Evolutionary conservation across 495 filamentous ascomycete species (phyloP).

Genomic region (Diplogelasinospora grovesii): DNA sequence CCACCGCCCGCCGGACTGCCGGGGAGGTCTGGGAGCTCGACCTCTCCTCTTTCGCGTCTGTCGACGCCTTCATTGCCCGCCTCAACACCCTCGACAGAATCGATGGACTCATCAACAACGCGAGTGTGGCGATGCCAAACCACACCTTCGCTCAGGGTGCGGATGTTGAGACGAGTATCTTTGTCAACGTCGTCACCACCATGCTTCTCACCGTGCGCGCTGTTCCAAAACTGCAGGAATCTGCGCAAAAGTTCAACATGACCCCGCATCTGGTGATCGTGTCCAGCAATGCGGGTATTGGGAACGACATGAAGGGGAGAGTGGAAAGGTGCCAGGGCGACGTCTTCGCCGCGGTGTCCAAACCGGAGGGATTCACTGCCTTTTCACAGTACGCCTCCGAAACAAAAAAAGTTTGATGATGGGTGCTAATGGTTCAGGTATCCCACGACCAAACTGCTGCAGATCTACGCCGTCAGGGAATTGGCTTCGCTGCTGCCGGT

Average conservation of each 20-base stretch:
- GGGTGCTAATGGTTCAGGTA: too few relatives aligned
- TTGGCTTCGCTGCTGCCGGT: too few relatives aligned
- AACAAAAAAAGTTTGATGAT: too few relatives aligned
- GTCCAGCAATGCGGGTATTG: constrained; percentile 11
- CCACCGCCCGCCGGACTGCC: constrained; percentile 37
- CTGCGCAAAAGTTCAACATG: constrained; percentile 15
- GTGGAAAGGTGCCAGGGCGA: constrained; percentile 7
- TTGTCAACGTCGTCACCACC: constrained; percentile 47
- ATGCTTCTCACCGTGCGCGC: constrained; percentile 40
- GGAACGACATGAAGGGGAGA: constrained; percentile 13
- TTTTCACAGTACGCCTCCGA: constrained; percentile 1
- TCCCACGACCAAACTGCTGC: constrained; percentile 13
- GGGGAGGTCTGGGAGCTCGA: constrained; percentile 48
- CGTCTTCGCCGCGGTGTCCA: constrained; percentile 9
- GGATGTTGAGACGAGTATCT: constrained; percentile 41
- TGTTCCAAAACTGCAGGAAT: constrained; percentile 34
- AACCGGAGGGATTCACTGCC: background rate
- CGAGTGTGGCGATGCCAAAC: constrained; percentile 20
- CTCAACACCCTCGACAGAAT: constrained; percentile 24
- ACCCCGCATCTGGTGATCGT: constrained; percentile 30
- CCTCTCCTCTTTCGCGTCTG: constrained; percentile 24
- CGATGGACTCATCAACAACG: constrained; percentile 40
- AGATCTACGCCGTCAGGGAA: constrained; percentile 3
- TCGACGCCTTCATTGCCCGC: constrained; percentile 16
- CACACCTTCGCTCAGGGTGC: constrained; percentile 26